Evolutionary conservation across 2,329 filamentous ascomycete species (phyloP).

Genomic region (Penicillium psychrosexuale): DNA sequence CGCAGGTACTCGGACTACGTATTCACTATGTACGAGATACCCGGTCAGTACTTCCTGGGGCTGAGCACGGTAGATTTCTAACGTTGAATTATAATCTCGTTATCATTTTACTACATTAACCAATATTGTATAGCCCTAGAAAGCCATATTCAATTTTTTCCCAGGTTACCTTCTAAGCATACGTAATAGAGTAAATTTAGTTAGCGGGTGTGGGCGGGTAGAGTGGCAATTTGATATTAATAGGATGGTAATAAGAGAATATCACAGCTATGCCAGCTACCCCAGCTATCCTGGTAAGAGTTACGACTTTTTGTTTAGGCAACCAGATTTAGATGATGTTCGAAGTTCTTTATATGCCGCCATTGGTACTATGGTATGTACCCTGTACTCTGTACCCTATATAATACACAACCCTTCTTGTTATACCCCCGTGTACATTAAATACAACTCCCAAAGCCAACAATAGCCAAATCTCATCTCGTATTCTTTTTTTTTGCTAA

Average conservation of each 20-base stretch:
- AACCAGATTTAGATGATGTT: background rate
- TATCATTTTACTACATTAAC: background rate
- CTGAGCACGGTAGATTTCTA: constrained; percentile 19
- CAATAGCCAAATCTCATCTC: background rate
- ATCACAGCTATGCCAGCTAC: background rate
- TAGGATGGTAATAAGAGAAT: background rate
- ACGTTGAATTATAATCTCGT: background rate
- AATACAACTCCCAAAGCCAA: background rate
- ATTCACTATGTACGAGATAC: constrained; percentile 18
- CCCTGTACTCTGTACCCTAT: background rate
- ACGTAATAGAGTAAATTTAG: constrained; percentile 1
- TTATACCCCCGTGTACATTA: background rate
- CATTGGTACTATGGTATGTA: background rate
- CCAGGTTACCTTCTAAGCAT: background rate
- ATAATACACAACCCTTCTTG: background rate
- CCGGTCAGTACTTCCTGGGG: constrained; percentile 15
- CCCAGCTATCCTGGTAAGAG: background rate
- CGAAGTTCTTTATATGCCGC: background rate
- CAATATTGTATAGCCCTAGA: background rate
- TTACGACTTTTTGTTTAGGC: background rate
- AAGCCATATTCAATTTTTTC: background rate
- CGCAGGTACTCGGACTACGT: constrained; percentile 19
- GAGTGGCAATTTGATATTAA: constrained; percentile 3
- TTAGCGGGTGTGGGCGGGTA: constrained; percentile 7
- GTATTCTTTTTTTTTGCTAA: constrained; percentile 5